These are phyloP conservation scores for Linnemannia zychae DNA, from an alignment of 192 early-diverging fungal species.

Conservation along the genomic window DNA sequence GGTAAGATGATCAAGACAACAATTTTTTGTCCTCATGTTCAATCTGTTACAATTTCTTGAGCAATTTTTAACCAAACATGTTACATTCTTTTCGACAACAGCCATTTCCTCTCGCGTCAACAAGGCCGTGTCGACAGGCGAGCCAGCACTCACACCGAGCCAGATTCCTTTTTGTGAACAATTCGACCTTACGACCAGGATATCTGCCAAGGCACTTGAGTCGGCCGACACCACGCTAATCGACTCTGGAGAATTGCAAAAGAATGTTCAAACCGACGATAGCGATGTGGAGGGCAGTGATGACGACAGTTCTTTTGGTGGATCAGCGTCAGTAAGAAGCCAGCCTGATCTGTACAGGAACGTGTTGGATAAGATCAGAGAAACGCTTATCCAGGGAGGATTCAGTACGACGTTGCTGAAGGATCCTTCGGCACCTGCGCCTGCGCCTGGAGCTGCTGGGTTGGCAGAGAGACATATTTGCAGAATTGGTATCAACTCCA, in stretches of 20 bases:
- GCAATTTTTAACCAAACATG: neutral
- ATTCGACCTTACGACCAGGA: constrained; percentile 89
- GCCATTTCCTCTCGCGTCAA: constrained; percentile 37
- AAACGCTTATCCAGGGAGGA: constrained; percentile 72
- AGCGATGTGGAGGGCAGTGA: constrained; percentile 9
- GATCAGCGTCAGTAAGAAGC: neutral
- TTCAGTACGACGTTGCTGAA: constrained; percentile 68
- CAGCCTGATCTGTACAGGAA: constrained; percentile 58
- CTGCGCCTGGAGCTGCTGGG: constrained; percentile 42
- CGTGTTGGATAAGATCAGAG: constrained; percentile 65
- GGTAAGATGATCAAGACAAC: constrained; percentile 34
- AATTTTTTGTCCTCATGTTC: neutral
- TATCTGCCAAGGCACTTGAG: constrained; percentile 71
- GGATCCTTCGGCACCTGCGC: constrained; percentile 34
- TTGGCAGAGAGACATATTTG: constrained; percentile 72
- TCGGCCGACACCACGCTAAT: constrained; percentile 65
- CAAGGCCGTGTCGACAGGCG: neutral
- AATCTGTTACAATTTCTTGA: neutral
- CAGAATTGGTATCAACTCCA: constrained; percentile 84
- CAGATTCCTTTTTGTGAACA: constrained; percentile 79
- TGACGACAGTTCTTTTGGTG: neutral
- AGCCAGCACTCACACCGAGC: constrained; percentile 15
- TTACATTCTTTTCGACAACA: neutral
- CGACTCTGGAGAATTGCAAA: constrained; percentile 50
- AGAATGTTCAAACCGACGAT: constrained; percentile 30